Evolutionary conservation across 345 rosid species (phyloP).

Genomic region (Melaleuca quinquenervia): DNA sequence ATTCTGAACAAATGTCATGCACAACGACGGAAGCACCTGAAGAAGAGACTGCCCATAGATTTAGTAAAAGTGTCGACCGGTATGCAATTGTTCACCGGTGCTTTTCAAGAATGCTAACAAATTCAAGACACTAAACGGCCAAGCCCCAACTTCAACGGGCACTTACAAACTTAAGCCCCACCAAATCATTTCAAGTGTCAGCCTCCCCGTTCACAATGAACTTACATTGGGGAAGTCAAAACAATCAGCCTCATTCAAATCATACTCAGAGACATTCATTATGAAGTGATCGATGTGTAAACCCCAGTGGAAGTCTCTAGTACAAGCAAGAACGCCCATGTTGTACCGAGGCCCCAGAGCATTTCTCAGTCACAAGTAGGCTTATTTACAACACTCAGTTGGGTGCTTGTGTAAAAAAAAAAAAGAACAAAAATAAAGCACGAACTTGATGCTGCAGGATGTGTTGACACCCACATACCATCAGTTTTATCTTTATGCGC

Average conservation of each 20-base stretch:
- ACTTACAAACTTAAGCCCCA: neutral
- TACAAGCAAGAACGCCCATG: neutral
- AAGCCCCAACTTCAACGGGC: neutral
- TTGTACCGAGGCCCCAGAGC: neutral
- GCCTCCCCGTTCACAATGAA: neutral
- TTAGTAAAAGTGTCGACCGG: neutral
- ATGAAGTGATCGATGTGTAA: neutral
- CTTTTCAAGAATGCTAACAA: neutral
- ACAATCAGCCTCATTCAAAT: neutral
- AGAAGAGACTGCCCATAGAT: neutral
- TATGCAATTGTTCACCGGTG: neutral
- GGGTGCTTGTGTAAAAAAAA: no score
- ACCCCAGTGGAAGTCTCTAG: neutral
- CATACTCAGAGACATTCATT: neutral
- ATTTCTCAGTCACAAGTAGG: no score
- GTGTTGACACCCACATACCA: no score
- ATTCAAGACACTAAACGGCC: neutral
- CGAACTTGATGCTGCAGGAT: no score
- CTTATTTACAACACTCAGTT: no score
- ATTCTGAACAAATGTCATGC: neutral
- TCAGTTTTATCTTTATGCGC: no score
- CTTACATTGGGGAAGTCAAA: neutral
- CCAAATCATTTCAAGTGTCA: neutral
- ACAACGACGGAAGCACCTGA: neutral
- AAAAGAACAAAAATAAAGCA: no score